phyloP scores from a whole-genome alignment of 306 rosid species.

The Clitoria ternatea region DNA sequence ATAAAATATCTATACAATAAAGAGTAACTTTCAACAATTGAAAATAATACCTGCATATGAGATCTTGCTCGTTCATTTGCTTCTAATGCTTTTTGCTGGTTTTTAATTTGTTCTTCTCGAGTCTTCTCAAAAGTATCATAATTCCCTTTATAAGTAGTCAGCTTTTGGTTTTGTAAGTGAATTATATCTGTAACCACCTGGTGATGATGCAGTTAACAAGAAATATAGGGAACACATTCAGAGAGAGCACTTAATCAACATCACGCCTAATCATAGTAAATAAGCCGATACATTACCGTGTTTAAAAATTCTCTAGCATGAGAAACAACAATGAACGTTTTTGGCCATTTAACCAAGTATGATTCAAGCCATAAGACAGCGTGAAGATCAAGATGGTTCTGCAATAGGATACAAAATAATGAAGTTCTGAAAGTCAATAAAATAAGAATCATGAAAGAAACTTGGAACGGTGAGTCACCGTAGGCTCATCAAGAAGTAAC shows the following conservation, averaged over 20 bases:
- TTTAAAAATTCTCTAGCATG: slow-evolving; percentile 98
- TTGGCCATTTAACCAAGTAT: slow-evolving; percentile 93
- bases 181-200: slow-evolving; percentile 94
- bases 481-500: slow-evolving; percentile 95
- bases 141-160: slow-evolving; percentile 68
- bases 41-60: slow-evolving; percentile 82
- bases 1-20: background rate
- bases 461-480: slow-evolving; percentile 45
- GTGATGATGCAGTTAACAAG: slow-evolving; percentile 23
- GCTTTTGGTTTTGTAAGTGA: slow-evolving; percentile 84
- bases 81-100: slow-evolving; percentile 88
- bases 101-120: slow-evolving; percentile 79
- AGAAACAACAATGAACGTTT: slow-evolving; percentile 93
- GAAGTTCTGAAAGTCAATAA: background rate
- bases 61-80: slow-evolving; percentile 83
- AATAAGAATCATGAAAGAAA: slow-evolving; percentile 5
- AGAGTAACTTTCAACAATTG: background rate
- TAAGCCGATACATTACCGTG: slow-evolving; percentile 52
- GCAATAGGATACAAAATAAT: slow-evolving; percentile 29
- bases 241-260: slow-evolving; percentile 6
- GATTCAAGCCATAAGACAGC: slow-evolving; percentile 97
- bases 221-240: background rate
- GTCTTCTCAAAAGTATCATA: slow-evolving; percentile 96
- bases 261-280: background rate
- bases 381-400: slow-evolving; percentile 99